phyloP scores from a whole-genome alignment of 2,329 filamentous ascomycete species.

The Chrysosporium queenslandicum region DNA sequence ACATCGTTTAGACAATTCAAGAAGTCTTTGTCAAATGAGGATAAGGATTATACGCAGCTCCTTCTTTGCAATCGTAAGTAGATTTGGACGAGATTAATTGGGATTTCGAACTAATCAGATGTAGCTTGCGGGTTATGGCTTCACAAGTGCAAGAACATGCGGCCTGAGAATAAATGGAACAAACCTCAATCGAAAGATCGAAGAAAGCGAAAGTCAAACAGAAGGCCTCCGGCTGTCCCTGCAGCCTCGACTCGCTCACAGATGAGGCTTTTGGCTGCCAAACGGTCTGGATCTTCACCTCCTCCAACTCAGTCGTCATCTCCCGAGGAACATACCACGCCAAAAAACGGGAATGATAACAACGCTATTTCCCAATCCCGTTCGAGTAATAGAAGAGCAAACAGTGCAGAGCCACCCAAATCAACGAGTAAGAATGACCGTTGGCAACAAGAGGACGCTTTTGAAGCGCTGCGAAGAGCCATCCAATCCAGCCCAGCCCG shows the following conservation, averaged over 20 bases:
- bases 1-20: conserved; percentile 63
- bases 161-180: conserved; percentile 75
- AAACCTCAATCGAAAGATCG: conserved; percentile 44
- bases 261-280: conserved; percentile 20
- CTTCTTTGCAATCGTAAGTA: conserved; percentile 81
- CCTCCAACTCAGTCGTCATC: conserved; percentile 14
- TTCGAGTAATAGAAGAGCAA: conserved; percentile 37
- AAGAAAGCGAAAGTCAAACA: conserved; percentile 32
- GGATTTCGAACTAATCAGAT: conserved; percentile 24
- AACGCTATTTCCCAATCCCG: conserved; percentile 26
- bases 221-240: conserved; percentile 27
- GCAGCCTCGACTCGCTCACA: conserved; percentile 18
- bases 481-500: conserved; percentile 54
- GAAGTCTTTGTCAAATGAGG: conserved; percentile 57
- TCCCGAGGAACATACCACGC: conserved; percentile 15
- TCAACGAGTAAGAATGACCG: conserved; percentile 28
- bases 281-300: conserved; percentile 28
- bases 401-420: conserved; percentile 38
- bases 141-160: conserved; percentile 73
- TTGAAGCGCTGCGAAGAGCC: conserved; percentile 43
- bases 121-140: conserved; percentile 87
- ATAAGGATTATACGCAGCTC: conserved; percentile 62
- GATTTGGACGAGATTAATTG: too few species aligned
- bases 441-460: conserved; percentile 32
- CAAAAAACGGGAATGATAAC: conserved; percentile 4